Evolutionary conservation across 805 yeast species (phyloP).

Genomic region (Candida methanosorbosa): DNA sequence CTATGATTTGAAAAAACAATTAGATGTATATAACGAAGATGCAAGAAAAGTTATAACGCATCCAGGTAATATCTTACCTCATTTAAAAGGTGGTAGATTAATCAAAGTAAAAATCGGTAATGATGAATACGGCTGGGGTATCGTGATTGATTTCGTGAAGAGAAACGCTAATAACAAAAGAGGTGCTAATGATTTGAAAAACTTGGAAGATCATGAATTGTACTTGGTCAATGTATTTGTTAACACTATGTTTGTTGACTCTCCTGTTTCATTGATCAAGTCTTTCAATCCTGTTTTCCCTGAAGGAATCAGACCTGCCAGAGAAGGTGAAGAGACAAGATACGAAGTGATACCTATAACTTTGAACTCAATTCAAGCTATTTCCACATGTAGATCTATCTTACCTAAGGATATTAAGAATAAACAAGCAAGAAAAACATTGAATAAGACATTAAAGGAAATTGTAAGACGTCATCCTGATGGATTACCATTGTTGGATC

Average conservation of each 20-base stretch:
- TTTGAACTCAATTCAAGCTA: conserved; percentile 59
- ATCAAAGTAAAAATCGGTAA: conserved; percentile 51
- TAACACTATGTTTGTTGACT: conserved; percentile 64
- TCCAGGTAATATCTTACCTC: conserved; percentile 79
- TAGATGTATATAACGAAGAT: conserved; percentile 64
- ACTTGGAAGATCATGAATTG: conserved; percentile 77
- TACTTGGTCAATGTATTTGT: conserved; percentile 83
- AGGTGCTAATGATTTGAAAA: conserved; percentile 46
- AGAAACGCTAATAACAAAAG: conserved; percentile 41
- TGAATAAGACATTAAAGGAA: conserved; percentile 67
- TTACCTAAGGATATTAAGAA: conserved; percentile 71
- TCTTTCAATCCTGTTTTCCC: conserved; percentile 73
- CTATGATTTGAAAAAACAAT: conserved; percentile 67
- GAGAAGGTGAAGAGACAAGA: conserved; percentile 58
- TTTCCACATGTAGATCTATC: conserved; percentile 74
- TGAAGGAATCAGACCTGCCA: conserved; percentile 83
- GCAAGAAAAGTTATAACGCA: conserved; percentile 78
- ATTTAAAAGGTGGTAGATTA: conserved; percentile 84
- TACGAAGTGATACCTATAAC: conserved; percentile 82
- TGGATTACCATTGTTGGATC: conserved; percentile 88
- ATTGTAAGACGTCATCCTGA: conserved; percentile 79
- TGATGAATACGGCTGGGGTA: conserved; percentile 83
- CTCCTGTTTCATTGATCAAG: conserved; percentile 78
- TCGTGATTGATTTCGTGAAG: conserved; percentile 69
- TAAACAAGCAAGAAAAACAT: conserved; percentile 46